Percentiles rank a stretch among this genome's conserved stretches.
phyloP scores from a whole-genome alignment of 805 yeast species.

The Candida gorgasii region DNA sequence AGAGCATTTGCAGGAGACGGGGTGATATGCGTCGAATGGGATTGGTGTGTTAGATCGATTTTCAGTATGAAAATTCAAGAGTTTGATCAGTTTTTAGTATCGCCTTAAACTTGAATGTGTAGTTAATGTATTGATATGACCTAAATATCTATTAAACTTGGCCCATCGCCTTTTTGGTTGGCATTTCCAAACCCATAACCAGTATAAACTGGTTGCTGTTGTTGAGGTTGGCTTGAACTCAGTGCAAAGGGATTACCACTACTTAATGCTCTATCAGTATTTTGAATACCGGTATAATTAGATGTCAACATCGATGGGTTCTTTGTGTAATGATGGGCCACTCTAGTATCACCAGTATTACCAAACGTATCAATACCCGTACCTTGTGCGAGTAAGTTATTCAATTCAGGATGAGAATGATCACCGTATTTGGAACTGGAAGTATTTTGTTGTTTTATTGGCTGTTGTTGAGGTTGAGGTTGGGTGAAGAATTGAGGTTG shows the following conservation, averaged over 20 bases:
- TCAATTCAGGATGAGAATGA: slow-evolving; percentile 62
- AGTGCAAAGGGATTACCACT: slow-evolving; percentile 66
- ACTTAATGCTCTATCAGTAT: slow-evolving; percentile 33
- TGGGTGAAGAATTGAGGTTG: slow-evolving; percentile 19
- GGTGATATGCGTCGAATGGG: slow-evolving; percentile 53
- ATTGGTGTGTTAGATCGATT: slow-evolving; percentile 60
- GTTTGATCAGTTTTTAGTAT: slow-evolving; percentile 19
- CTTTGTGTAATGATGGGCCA: slow-evolving; percentile 90
- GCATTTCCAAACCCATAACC: slow-evolving; percentile 95
- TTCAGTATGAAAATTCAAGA: slow-evolving; percentile 44
- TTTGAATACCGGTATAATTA: slow-evolving; percentile 77
- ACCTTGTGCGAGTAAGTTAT: slow-evolving; percentile 76
- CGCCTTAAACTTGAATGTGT: neutral
- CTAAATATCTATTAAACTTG: slow-evolving; percentile 48
- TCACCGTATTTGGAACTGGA: slow-evolving; percentile 39
- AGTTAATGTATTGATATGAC: neutral
- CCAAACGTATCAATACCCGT: slow-evolving; percentile 95
- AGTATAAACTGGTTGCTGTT: slow-evolving; percentile 58
- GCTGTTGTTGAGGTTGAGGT: slow-evolving; percentile 29
- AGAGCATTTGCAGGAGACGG: slow-evolving; percentile 20
- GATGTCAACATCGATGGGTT: slow-evolving; percentile 82
- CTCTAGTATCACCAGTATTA: slow-evolving; percentile 77
- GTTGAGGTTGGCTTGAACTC: slow-evolving; percentile 44
- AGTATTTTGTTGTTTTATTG: slow-evolving; percentile 33
- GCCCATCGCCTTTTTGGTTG: slow-evolving; percentile 44